Conservation (phyloP, 2,329 filamentous ascomycete genomes). For the Cryphonectria carpinicola region DNA sequence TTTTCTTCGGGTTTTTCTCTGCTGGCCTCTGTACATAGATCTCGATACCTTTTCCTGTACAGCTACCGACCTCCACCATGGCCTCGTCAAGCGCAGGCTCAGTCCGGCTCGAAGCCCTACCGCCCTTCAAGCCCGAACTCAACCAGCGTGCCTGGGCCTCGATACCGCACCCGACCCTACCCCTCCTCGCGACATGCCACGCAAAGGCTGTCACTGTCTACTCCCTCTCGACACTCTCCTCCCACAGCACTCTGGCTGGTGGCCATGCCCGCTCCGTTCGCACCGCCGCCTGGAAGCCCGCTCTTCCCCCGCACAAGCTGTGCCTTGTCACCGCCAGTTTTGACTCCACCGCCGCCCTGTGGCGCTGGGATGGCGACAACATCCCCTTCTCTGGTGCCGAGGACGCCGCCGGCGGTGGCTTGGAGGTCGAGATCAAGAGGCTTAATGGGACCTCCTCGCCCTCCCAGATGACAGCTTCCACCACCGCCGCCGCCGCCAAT, state of each 20-base stretch:
- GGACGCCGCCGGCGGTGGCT: conserved; percentile 29
- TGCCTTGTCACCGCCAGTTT: conserved; percentile 93
- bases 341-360: conserved; percentile 86
- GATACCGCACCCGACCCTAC: conserved; percentile 81
- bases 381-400: conserved; percentile 33
- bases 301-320: conserved; percentile 61
- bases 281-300: conserved; percentile 84
- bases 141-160: conserved; percentile 83
- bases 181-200: conserved; percentile 86
- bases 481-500: conserved; percentile 31
- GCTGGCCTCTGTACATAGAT: not conserved
- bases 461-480: conserved; percentile 11
- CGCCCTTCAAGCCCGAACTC: conserved; percentile 59
- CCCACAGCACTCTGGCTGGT: conserved; percentile 79
- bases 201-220: conserved; percentile 88
- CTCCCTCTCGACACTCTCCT: conserved; percentile 78
- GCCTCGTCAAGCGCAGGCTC: conserved; percentile 40
- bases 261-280: conserved; percentile 93
- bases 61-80: conserved; percentile 3
- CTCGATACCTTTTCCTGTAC: not conserved
- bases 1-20: not conserved
- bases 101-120: conserved; percentile 42
- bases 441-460: conserved; percentile 22
- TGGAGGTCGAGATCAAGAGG: conserved; percentile 49
- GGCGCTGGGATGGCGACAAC: conserved; percentile 65